A percentile compares a stretch with the other conserved stretches of the same genome.
These are phyloP conservation scores for Alliaria petiolata DNA, from an alignment of 345 rosid genomes.

Conservation along the genomic window DNA sequence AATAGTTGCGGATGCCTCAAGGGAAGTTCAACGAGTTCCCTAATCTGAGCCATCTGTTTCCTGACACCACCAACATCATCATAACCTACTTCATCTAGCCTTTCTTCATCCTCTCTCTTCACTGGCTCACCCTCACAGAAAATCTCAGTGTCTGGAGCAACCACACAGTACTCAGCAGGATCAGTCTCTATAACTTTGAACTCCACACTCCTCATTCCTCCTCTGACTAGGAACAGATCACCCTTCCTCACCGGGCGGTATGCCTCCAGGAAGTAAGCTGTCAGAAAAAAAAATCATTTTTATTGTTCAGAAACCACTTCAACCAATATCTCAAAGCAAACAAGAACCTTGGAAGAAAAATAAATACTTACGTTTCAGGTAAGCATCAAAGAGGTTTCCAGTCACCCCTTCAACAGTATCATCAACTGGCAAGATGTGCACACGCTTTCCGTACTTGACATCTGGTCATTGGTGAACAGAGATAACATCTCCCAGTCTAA, in stretches of 20 bases:
- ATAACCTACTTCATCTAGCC: slow-evolving; percentile 94
- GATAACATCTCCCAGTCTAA: slow-evolving; percentile 86
- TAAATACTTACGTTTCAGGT: slow-evolving; percentile 72
- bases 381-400: slow-evolving; percentile 93
- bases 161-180: slow-evolving; percentile 89
- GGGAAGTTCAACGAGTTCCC: slow-evolving; percentile 95
- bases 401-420: slow-evolving; percentile 93
- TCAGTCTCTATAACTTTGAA: slow-evolving; percentile 91
- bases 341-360: background rate
- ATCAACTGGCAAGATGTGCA: slow-evolving; percentile 89
- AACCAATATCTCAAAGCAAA: background rate
- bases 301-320: slow-evolving; percentile 15
- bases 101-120: slow-evolving; percentile 86
- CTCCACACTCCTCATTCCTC: slow-evolving; percentile 97
- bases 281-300: slow-evolving; percentile 16
- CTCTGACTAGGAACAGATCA: slow-evolving; percentile 93
- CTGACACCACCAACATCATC: slow-evolving; percentile 99
- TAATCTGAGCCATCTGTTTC: slow-evolving; percentile 98
- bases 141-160: slow-evolving; percentile 95
- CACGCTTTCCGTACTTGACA: slow-evolving; percentile 92
- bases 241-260: slow-evolving; percentile 98
- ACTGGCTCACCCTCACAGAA: slow-evolving; percentile 98
- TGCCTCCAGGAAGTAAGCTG: slow-evolving; percentile 93
- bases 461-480: slow-evolving; percentile 91
- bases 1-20: slow-evolving; percentile 94